phyloP scores from a whole-genome alignment of 2,329 filamentous ascomycete species.

The Orbilia ellipsospora region DNA sequence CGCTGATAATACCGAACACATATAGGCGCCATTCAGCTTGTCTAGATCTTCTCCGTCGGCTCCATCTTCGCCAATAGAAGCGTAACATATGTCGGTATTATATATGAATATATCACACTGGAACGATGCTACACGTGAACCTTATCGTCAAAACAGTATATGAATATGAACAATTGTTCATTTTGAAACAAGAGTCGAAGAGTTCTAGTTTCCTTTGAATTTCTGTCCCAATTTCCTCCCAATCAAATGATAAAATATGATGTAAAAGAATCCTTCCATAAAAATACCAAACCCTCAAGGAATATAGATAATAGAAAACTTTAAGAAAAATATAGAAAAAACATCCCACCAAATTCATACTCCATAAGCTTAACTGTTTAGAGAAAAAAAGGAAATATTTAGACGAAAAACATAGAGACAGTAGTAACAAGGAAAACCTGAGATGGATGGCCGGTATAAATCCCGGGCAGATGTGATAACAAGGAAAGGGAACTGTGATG shows the following conservation, averaged over 20 bases:
- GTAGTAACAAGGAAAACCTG: constrained; percentile 11
- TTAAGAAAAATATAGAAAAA: constrained; percentile 9
- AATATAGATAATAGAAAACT: constrained; percentile 12
- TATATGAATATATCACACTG: neutral
- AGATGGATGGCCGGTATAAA: neutral
- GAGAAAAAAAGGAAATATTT: constrained; percentile 10
- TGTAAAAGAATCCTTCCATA: constrained; percentile 26
- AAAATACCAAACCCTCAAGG: constrained; percentile 32
- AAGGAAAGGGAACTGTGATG: constrained; percentile 1
- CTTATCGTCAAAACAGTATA: neutral
- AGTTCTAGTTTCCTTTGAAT: constrained; percentile 10
- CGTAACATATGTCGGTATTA: constrained; percentile 4
- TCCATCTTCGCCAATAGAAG: constrained; percentile 44
- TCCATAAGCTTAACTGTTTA: constrained; percentile 22
- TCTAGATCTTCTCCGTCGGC: constrained; percentile 42
- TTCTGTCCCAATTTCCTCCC: neutral
- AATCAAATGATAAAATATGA: constrained; percentile 5
- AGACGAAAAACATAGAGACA: constrained; percentile 6
- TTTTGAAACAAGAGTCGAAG: no score
- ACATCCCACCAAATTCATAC: constrained; percentile 33
- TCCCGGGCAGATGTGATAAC: neutral
- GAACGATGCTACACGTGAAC: neutral
- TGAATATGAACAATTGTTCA: no score
- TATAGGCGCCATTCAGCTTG: constrained; percentile 45
- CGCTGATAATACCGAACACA: neutral